Evolutionary conservation across 2,329 filamentous ascomycete species (phyloP).

Genomic region (Clonostachys rosea): DNA sequence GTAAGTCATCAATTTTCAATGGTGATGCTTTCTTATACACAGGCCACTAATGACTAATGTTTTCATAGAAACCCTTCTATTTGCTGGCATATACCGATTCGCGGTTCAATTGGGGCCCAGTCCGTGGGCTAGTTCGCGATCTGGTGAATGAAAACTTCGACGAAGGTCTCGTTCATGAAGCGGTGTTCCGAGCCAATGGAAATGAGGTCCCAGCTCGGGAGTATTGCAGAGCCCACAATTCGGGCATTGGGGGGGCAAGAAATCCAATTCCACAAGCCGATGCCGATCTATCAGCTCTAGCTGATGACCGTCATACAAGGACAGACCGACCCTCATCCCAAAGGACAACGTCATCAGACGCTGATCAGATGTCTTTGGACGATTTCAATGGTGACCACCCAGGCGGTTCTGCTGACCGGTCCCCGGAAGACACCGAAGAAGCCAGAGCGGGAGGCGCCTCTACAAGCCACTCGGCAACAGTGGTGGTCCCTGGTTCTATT

Average conservation of each 20-base stretch:
- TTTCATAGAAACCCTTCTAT: conserved; percentile 16
- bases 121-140: conserved; percentile 20
- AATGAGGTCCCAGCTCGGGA: conserved; percentile 55
- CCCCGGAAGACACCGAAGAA: conserved; percentile 11
- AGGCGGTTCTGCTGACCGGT: conserved; percentile 17
- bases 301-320: conserved; percentile 8
- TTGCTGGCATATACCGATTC: conserved; percentile 37
- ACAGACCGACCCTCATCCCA: conserved; percentile 13
- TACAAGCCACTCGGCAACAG: background rate
- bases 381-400: conserved; percentile 20
- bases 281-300: conserved; percentile 27
- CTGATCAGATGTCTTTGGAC: conserved; percentile 31
- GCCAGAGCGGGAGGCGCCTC: background rate
- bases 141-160: conserved; percentile 30
- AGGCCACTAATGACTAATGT: background rate
- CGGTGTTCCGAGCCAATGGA: conserved; percentile 77
- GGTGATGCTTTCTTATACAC: too few relatives aligned
- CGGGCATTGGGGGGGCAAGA: conserved; percentile 52
- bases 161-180: conserved; percentile 67
- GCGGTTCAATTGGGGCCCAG: conserved; percentile 40
- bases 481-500: background rate
- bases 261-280: conserved; percentile 65
- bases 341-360: conserved; percentile 15
- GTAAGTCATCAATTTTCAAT: conserved; percentile 27
- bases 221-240: conserved; percentile 66